A percentile compares a stretch with the other conserved stretches of the same genome.
Conservation (phyloP, 441 rosid species). For the Populus tomentosa region DNA sequence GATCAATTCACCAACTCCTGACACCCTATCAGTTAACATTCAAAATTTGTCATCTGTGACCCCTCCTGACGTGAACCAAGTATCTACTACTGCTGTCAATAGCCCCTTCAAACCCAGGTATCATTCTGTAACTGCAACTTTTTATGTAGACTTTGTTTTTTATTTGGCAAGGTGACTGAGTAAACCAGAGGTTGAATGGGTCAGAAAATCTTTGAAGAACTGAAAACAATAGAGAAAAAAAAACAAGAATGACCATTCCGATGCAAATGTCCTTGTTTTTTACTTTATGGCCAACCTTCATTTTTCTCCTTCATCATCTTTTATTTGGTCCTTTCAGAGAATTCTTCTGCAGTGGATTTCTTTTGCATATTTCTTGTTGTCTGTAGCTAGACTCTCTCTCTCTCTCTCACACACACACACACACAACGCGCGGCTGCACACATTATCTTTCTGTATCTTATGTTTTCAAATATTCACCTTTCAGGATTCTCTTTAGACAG, state of each 20-base stretch:
- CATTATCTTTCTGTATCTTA: background rate
- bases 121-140: background rate
- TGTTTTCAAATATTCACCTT: conserved; percentile 2
- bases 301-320: background rate
- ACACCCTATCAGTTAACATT: conserved; percentile 14
- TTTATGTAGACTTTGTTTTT: background rate
- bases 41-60: conserved; percentile 28
- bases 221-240: background rate
- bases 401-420: too few species aligned
- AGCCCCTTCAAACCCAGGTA: conserved; percentile 48
- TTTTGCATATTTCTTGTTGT: background rate
- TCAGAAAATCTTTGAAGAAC: background rate
- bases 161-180: too few species aligned
- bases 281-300: background rate
- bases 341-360: background rate
- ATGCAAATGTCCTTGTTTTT: too few species aligned
- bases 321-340: background rate
- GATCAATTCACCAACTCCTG: conserved; percentile 25
- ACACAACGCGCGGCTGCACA: too few species aligned
- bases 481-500: conserved; percentile 34
- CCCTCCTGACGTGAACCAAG: conserved; percentile 20
- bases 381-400: background rate
- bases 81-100: conserved; percentile 26
- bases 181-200: background rate
- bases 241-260: background rate